Conservation (phyloP, 2,329 filamentous ascomycete species). For the Fusarium udum region DNA sequence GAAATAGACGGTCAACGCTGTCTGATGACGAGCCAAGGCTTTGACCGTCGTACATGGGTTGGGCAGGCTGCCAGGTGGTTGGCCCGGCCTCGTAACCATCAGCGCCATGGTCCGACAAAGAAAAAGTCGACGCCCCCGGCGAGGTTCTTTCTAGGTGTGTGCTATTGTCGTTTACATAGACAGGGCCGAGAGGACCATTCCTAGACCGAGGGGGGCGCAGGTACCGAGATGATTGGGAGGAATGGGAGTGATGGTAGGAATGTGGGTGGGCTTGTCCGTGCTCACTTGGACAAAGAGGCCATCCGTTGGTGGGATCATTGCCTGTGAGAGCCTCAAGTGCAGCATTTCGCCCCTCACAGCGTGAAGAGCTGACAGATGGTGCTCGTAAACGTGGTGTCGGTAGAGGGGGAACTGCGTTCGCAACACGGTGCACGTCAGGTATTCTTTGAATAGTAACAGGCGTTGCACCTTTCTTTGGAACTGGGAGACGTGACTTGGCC, state of each 20-base stretch:
- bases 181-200: slow-evolving; percentile 22
- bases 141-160: slow-evolving; percentile 7
- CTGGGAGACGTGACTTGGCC: slow-evolving; percentile 38
- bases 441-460: slow-evolving; percentile 49
- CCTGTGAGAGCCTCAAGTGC: slow-evolving; percentile 44
- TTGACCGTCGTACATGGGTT: slow-evolving; percentile 29
- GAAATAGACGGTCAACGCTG: slow-evolving; percentile 57
- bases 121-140: slow-evolving; percentile 28
- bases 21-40: slow-evolving; percentile 44
- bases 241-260: slow-evolving; percentile 33
- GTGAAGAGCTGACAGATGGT: slow-evolving; percentile 56
- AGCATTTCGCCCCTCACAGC: slow-evolving; percentile 51
- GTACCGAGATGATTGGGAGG: slow-evolving; percentile 21
- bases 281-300: slow-evolving; percentile 49
- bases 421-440: slow-evolving; percentile 52
- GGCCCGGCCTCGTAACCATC: slow-evolving; percentile 20
- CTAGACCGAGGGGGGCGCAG: slow-evolving; percentile 36
- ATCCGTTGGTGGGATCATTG: slow-evolving; percentile 37
- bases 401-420: slow-evolving; percentile 51
- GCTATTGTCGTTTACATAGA: slow-evolving; percentile 5
- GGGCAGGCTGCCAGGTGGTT: slow-evolving; percentile 13
- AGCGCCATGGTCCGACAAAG: slow-evolving; percentile 38
- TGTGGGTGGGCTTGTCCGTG: slow-evolving; percentile 33
- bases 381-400: slow-evolving; percentile 52
- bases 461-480: slow-evolving; percentile 27